Conservation (phyloP, 352 stramenopile genomes). For the Globisporangium spinosum region DNA sequence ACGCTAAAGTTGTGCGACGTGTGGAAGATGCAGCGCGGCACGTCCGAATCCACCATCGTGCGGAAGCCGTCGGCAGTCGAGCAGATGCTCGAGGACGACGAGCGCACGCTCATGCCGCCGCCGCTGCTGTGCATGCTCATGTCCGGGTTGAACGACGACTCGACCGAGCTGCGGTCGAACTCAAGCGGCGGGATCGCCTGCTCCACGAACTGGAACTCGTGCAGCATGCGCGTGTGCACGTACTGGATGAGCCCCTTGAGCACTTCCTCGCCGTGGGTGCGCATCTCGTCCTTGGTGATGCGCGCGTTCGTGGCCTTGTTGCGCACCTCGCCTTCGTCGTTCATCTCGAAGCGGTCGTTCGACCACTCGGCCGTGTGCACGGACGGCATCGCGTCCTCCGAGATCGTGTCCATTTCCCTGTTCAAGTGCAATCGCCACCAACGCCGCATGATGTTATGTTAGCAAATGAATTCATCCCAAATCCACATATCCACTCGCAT, state of each 20-base stretch:
- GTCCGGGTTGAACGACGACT: conserved; percentile 41
- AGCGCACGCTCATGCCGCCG: conserved; percentile 39
- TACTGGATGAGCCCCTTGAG: conserved; percentile 63
- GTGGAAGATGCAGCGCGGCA: conserved; percentile 80
- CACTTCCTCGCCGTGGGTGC: conserved; percentile 66
- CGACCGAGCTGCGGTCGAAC: conserved; percentile 44
- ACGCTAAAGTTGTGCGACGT: conserved; percentile 73
- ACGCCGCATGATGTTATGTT: not conserved
- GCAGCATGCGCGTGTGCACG: conserved; percentile 76
- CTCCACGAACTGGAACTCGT: conserved; percentile 75
- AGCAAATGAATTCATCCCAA: not conserved
- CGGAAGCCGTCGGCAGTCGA: conserved; percentile 77
- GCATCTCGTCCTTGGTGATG: conserved; percentile 75
- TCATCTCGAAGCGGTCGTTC: conserved; percentile 59
- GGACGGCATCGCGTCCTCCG: conserved; percentile 50
- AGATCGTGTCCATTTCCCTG: conserved; percentile 81
- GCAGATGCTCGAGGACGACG: conserved; percentile 77
- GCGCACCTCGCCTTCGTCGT: conserved; percentile 49
- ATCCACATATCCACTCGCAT: not conserved
- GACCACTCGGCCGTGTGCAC: conserved; percentile 47
- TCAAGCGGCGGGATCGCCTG: conserved; percentile 77
- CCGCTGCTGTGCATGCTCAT: conserved; percentile 29
- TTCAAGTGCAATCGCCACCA: not conserved
- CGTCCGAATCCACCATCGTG: conserved; percentile 78
- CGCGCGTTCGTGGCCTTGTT: conserved; percentile 36